phyloP scores from a whole-genome alignment of 768 basidiomycete genomes.

The Leccinum truebloodii region DNA sequence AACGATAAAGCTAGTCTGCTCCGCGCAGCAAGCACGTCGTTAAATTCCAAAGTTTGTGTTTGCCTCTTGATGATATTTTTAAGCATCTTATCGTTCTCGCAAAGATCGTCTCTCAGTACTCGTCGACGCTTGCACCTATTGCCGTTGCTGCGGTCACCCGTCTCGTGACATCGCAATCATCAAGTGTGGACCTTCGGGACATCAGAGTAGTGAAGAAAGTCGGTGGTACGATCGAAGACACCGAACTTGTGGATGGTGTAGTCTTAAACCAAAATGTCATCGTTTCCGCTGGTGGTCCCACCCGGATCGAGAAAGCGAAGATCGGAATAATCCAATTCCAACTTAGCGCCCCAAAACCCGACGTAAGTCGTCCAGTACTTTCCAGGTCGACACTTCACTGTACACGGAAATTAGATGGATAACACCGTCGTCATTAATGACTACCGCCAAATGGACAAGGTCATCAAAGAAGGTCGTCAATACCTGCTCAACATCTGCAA shows the following conservation, averaged over 20 bases:
- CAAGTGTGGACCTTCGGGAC: constrained; percentile 95
- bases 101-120: constrained; percentile 99
- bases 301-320: constrained; percentile 96
- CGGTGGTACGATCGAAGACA: constrained; percentile 98
- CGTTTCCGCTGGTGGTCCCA: constrained; percentile 86
- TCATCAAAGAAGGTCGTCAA: constrained; percentile 97
- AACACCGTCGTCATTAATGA: constrained; percentile 99
- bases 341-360: constrained; percentile 95
- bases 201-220: constrained; percentile 97
- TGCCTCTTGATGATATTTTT: neutral
- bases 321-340: constrained; percentile 99
- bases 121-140: constrained; percentile 96
- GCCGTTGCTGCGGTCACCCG: constrained; percentile 96
- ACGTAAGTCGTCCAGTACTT: constrained; percentile 53
- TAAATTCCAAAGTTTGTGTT: constrained; percentile 86
- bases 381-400: neutral
- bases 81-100: constrained; percentile 10
- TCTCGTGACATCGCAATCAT: constrained; percentile 83
- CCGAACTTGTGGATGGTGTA: constrained; percentile 93
- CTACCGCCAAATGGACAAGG: constrained; percentile 99
- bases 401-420: constrained; percentile 74
- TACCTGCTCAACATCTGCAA: constrained; percentile 98
- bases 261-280: constrained; percentile 98
- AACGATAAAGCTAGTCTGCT: constrained; percentile 82
- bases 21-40: constrained; percentile 90